Base-by-base conservation (phyloP, 2,329 filamentous ascomycete genomes). In the Calonectria pauciramosa region DNA sequence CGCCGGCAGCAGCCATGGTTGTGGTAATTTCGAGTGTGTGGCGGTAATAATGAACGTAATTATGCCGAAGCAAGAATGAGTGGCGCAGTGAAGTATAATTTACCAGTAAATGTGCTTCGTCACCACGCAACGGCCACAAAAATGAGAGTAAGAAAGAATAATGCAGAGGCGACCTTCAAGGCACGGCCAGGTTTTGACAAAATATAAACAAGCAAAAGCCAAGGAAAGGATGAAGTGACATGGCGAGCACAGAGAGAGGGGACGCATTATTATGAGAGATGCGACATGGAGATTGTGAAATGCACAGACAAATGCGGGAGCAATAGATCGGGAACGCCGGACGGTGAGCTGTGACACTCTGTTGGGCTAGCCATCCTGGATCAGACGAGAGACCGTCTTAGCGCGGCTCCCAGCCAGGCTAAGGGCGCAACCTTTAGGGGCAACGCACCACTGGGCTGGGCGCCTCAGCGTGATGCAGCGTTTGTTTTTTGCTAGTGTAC, bases 241-340 rank as follows among this genome's bases (percentile, higher is more conserved):
- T 34, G 18, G 30, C 16, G 16, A 59, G 54, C 32, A 59, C 20
- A n/a, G 32, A 59, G 30, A 59, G 10, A 47, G 44, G n/a, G 44
- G 44, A 47, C 44, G 44, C 44, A 34, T 59, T 36, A 13, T 59
- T 59, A 59, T 59, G 32, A 59, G 44, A 47, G 44, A 47, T 47
- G 44, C 9, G n/a, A n/a, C 18, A 34, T 36, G 54, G 54, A 56
- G 52, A 56, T 32, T 59, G 54, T n/a, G 32, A 16, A 63, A 63
- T 63, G 56, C 56, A 63, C 56, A 41, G 56, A 36, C 56, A 63
- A 18, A 41, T 63, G 56, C 56, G 36, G 56, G 32, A 63, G 56
- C 23, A 63, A 63, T 63, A 63, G 11, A 63, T 63, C 56, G 56
- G 56, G 56, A 63, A 63, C 56, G 56, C 56, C 56, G 56, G 56